Evolutionary conservation across 441 rosid genomes (phyloP).

Genomic region (Arabidopsis hybrid): DNA sequence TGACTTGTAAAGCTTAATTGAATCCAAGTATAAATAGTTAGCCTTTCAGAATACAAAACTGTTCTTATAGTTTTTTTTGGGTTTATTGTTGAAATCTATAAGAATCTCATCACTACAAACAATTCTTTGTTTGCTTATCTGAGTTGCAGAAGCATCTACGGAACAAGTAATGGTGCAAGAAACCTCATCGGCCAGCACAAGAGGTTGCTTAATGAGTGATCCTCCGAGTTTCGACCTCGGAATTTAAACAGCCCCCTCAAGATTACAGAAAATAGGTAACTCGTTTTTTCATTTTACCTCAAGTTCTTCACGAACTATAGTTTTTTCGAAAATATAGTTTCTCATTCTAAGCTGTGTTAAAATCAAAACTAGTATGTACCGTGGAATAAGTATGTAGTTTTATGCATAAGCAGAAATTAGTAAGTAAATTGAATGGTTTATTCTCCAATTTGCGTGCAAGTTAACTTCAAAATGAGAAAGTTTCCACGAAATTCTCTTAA

Average conservation of each 20-base stretch:
- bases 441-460: not conserved
- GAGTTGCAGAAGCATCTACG: constrained; percentile 27
- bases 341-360: not conserved
- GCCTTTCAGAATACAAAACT: constrained; percentile 3
- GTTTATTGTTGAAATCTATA: not conserved
- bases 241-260: constrained; percentile 16
- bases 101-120: constrained; percentile 13
- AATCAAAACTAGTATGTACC: not conserved
- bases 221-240: constrained; percentile 47
- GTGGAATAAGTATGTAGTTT: not conserved
- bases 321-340: not conserved
- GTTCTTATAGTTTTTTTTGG: not conserved
- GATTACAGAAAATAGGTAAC: constrained; percentile 7
- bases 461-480: not conserved
- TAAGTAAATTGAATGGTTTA: not conserved
- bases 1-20: not conserved
- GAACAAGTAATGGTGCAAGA: constrained; percentile 27
- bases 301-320: not conserved
- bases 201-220: not conserved
- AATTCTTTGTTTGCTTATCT: constrained; percentile 5
- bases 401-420: not conserved
- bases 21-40: not conserved
- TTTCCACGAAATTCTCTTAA: not conserved
- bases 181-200: constrained; percentile 24
- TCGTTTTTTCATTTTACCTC: not conserved